These are phyloP conservation scores for Cenchrus fungigraminus DNA, from an alignment of 176 grass and related monocot species.

Conservation along the genomic window DNA sequence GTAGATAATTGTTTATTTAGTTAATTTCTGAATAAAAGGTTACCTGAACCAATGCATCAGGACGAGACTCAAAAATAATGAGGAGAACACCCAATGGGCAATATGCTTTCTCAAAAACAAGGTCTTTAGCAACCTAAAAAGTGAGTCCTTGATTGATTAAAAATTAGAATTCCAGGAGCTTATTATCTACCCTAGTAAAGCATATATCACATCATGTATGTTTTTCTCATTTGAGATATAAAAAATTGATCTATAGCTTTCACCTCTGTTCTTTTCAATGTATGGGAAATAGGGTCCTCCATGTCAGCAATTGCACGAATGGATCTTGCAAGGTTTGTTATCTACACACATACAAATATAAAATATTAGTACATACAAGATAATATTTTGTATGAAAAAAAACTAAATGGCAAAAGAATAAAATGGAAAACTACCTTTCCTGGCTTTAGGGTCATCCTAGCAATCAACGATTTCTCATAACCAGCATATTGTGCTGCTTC, in stretches of 20 bases:
- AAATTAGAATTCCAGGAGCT: background rate
- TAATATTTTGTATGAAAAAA: background rate
- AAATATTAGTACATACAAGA: conserved; percentile 1
- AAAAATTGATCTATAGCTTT: conserved; percentile 16
- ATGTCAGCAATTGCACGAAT: conserved; percentile 88
- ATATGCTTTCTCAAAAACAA: conserved; percentile 87
- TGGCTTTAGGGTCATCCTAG: conserved; percentile 88
- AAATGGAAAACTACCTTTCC: conserved; percentile 60
- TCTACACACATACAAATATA: conserved; percentile 48
- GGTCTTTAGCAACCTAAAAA: conserved; percentile 82
- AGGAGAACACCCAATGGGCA: conserved; percentile 88
- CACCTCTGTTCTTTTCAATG: conserved; percentile 95
- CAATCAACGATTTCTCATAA: conserved; percentile 86
- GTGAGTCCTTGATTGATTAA: conserved; percentile 2
- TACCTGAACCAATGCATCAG: conserved; percentile 98
- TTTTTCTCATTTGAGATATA: background rate
- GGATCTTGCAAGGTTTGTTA: conserved; percentile 77
- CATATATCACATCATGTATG: background rate
- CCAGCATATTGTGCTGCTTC: conserved; percentile 60
- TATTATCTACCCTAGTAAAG: background rate
- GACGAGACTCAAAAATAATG: conserved; percentile 96
- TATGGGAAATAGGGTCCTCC: conserved; percentile 89
- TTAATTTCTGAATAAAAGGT: background rate
- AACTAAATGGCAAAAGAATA: background rate
- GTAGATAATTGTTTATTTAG: background rate